Base-by-base conservation (phyloP, 805 yeast genomes). In the Millerozyma miso region DNA sequence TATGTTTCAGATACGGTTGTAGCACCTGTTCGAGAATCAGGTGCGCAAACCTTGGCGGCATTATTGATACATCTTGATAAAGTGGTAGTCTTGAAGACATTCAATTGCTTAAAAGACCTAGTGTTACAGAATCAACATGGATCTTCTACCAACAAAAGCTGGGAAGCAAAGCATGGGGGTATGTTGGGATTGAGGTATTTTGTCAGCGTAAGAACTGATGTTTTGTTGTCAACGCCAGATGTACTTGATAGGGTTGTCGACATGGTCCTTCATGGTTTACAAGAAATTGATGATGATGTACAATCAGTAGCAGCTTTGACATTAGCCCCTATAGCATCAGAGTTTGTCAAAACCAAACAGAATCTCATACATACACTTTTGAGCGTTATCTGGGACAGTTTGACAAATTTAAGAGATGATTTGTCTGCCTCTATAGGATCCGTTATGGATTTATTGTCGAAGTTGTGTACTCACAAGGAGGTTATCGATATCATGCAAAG, bases 131-230 rank as follows among this genome's bases (percentile, higher is more conserved):
- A 52, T 41, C 60, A 69, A 1, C 61, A 70, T 10, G 67, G 74
- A 35, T 56, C 67, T 14, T 17, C 32, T 10, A 20, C 19, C 2
- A 79, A 84, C 3, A 63, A 58, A 44, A 76, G 89, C 42, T 93
- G 99, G 99, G 97, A 95, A 59, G 98, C 97, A 2, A 86, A 93
- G 45, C 99, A 93, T 69, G 99, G 98, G 52, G 99, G 98, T 38
- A 81, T 93, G 83, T 76, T 93, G 10, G 99, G 98, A 0, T 70
- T 93, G 40, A 73, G 96, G 40, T 93, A 93, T 62, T 83, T 93
- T 52, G 99, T 91, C 8, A 84, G 96, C 46, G 88, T 91, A 3
- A 75, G 96, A 53, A 81, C 88, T 0, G 93, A 86, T 49, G 74
- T 89, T n/a, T 67, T 91, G 17, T 69, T 83, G 26, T 62, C 73